Percentiles rank a stretch among this genome's conserved stretches.
These are phyloP conservation scores for Colletotrichum theobromicola DNA, from an alignment of 2,329 filamentous ascomycete species.

Conservation along the genomic window DNA sequence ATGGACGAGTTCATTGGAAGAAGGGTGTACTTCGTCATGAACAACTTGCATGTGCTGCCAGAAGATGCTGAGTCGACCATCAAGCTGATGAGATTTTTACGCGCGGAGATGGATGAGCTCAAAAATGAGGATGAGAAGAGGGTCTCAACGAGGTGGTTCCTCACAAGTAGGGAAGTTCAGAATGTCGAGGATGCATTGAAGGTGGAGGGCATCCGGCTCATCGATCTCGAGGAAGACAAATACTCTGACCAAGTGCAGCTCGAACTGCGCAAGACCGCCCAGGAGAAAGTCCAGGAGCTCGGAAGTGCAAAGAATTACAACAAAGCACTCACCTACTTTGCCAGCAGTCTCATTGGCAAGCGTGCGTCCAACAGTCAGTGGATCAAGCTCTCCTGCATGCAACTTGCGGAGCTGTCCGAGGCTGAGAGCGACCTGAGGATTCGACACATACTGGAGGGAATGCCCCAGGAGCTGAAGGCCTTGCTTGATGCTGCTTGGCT, in stretches of 20 bases:
- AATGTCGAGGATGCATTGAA: conserved; percentile 33
- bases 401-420: conserved; percentile 42
- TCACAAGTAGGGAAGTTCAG: conserved; percentile 39
- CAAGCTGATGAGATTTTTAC: conserved; percentile 38
- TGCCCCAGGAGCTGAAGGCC: conserved; percentile 41
- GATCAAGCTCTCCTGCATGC: conserved; percentile 48
- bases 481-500: conserved; percentile 43
- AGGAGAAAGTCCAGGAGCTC: conserved; percentile 38
- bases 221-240: conserved; percentile 41
- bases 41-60: conserved; percentile 43
- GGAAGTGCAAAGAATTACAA: conserved; percentile 43
- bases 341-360: conserved; percentile 45
- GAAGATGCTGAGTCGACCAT: conserved; percentile 35
- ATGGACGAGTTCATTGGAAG: conserved; percentile 39
- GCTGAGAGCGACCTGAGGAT: conserved; percentile 42
- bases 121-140: conserved; percentile 24
- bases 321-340: conserved; percentile 45
- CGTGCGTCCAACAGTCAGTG: conserved; percentile 48
- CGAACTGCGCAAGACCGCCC: conserved; percentile 38
- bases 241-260: conserved; percentile 41
- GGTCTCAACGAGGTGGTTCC: conserved; percentile 40
- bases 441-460: conserved; percentile 40
- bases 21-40: conserved; percentile 44
- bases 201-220: conserved; percentile 32
- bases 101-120: conserved; percentile 30